A percentile compares a stretch with the other conserved stretches of the same genome.
Evolutionary conservation across 1,284 basidiomycete species (phyloP).

Genomic region (Entoloma clypeatum): DNA sequence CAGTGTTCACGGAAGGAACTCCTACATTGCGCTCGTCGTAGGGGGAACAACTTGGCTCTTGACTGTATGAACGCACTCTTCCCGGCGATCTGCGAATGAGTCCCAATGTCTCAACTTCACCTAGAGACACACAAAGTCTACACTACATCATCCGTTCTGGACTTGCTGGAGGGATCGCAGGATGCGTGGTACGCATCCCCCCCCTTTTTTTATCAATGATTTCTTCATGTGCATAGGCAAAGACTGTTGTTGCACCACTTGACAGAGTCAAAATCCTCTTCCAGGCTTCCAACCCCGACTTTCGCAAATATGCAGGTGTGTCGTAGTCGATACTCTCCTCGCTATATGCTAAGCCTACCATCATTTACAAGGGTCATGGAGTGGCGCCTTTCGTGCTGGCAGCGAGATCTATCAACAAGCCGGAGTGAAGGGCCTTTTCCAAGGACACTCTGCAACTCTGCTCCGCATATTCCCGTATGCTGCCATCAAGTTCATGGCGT

Average conservation of each 20-base stretch:
- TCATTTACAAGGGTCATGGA: constrained; percentile 66
- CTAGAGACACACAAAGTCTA: constrained; percentile 63
- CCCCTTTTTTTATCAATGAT: constrained; percentile 15
- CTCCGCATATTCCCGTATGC: constrained; percentile 92
- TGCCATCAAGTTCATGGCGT: constrained; percentile 97
- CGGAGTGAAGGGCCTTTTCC: constrained; percentile 82
- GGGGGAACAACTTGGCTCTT: neutral
- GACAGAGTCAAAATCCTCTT: constrained; percentile 99
- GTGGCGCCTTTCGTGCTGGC: constrained; percentile 82
- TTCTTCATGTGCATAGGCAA: constrained; percentile 58
- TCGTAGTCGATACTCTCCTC: constrained; percentile 7
- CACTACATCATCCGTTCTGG: constrained; percentile 80
- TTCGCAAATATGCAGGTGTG: constrained; percentile 87
- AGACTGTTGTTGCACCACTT: constrained; percentile 94
- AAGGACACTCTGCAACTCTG: constrained; percentile 93
- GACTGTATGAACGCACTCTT: constrained; percentile 21
- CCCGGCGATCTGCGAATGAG: constrained; percentile 46
- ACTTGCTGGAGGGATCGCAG: constrained; percentile 88
- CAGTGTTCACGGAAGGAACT: constrained; percentile 11
- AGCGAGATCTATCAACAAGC: constrained; percentile 71
- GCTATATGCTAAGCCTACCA: constrained; percentile 1
- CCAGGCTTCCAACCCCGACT: constrained; percentile 96
- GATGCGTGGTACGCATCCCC: constrained; percentile 75
- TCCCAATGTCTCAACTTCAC: constrained; percentile 52
- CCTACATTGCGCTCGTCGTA: constrained; percentile 6